These are phyloP conservation scores for Quercus gilva DNA, from an alignment of 306 rosid genomes.

Conservation along the genomic window DNA sequence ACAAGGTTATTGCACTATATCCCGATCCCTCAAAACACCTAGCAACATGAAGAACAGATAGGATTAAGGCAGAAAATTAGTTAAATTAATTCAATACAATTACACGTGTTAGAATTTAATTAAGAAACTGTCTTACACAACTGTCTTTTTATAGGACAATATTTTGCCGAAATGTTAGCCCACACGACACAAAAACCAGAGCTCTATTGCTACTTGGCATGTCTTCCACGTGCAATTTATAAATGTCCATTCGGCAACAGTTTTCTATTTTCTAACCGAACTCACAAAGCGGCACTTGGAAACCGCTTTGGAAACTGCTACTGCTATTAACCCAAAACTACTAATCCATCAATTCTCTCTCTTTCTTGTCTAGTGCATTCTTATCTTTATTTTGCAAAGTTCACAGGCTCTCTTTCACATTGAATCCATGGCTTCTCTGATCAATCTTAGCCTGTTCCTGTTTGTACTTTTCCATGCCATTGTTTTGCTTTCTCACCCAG, in stretches of 20 bases:
- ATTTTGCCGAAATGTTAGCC: background rate
- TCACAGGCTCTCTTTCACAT: background rate
- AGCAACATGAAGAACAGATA: no score
- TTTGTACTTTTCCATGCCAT: constrained; percentile 22
- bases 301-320: background rate
- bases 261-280: background rate
- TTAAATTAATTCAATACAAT: no score
- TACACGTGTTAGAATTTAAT: no score
- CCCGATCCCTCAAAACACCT: no score
- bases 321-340: no score
- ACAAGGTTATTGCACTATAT: no score
- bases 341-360: no score
- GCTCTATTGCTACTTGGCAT: constrained; percentile 36
- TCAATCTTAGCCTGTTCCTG: constrained; percentile 18
- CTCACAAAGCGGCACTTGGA: constrained; percentile 21
- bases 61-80: no score
- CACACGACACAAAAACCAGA: background rate
- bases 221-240: constrained; percentile 50
- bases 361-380: background rate
- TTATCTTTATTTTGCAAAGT: background rate
- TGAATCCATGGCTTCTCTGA: constrained; percentile 21
- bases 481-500: constrained; percentile 19
- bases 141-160: no score
- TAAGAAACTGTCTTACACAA: no score
- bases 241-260: constrained; percentile 29